A percentile compares a stretch with the other conserved stretches of the same genome.
phyloP scores from a whole-genome alignment of 2,329 filamentous ascomycete species.

The Davidsoniella australis region DNA sequence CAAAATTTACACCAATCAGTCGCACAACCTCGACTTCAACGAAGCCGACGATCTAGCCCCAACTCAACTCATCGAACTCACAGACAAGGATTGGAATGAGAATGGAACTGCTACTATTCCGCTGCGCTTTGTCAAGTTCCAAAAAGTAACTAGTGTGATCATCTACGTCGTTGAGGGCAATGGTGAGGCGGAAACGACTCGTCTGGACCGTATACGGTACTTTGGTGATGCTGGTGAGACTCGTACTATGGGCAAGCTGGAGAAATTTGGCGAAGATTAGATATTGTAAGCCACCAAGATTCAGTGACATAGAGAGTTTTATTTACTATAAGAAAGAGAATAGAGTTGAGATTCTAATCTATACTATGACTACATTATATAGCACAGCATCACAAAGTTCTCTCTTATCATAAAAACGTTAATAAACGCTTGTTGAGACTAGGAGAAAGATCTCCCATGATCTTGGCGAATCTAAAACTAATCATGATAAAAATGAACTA shows the following conservation, averaged over 20 bases:
- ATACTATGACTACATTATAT: too few relatives aligned
- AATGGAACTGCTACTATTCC: constrained; percentile 55
- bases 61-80: constrained; percentile 64
- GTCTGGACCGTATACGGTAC: constrained; percentile 61
- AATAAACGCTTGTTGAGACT: too few relatives aligned
- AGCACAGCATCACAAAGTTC: too few relatives aligned
- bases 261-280: constrained; percentile 73
- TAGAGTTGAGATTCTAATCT: too few relatives aligned
- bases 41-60: constrained; percentile 77
- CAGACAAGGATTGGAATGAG: constrained; percentile 63
- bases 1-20: constrained; percentile 72
- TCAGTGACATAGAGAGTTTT: too few relatives aligned
- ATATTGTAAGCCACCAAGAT: not conserved
- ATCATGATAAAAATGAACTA: too few relatives aligned
- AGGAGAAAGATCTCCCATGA: too few relatives aligned
- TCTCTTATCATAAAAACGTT: too few relatives aligned
- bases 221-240: constrained; percentile 86
- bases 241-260: constrained; percentile 80
- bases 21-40: constrained; percentile 84
- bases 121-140: constrained; percentile 91
- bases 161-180: constrained; percentile 81
- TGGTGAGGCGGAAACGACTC: constrained; percentile 63
- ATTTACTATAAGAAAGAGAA: too few relatives aligned
- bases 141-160: constrained; percentile 74
- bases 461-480: too few relatives aligned